phyloP scores from a whole-genome alignment of 176 grass and related monocot species.

The Triticum dicoccoides region DNA sequence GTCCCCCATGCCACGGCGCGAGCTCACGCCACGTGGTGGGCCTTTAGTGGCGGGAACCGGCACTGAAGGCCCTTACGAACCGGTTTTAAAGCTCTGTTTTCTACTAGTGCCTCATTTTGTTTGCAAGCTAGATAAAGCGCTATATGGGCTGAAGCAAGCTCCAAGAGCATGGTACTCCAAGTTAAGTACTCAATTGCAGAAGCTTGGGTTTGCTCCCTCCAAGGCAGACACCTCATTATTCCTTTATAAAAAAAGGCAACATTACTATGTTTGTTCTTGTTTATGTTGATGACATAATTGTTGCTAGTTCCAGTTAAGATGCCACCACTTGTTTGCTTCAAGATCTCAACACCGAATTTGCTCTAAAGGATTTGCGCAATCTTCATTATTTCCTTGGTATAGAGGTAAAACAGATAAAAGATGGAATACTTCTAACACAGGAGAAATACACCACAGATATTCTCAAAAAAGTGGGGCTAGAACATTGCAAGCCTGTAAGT shows the following conservation, averaged over 20 bases:
- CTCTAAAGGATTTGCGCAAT: too few relatives aligned
- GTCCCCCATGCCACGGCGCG: too few relatives aligned
- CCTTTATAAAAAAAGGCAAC: neutral
- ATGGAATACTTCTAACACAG: too few relatives aligned
- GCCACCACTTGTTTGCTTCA: neutral
- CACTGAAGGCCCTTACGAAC: too few relatives aligned
- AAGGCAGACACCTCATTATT: neutral
- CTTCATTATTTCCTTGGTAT: too few relatives aligned
- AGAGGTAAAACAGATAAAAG: too few relatives aligned
- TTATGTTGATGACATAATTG: too few relatives aligned
- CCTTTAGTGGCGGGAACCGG: too few relatives aligned
- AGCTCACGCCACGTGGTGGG: too few relatives aligned
- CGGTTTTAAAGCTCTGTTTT: too few relatives aligned
- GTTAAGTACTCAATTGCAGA: neutral
- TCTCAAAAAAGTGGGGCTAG: neutral
- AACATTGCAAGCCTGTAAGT: neutral
- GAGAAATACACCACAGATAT: too few relatives aligned
- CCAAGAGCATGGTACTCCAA: neutral
- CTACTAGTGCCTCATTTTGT: neutral
- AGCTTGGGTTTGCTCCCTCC: neutral
- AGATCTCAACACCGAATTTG: neutral
- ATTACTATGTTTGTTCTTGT: neutral
- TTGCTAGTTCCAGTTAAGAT: neutral
- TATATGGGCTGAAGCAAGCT: neutral
- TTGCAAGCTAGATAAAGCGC: neutral